Evolutionary conservation across 108 stramenopile genomes (phyloP), one percentile per base, ranked within the genome.

Genomic region (Hondaea fermentalgiana): DNA sequence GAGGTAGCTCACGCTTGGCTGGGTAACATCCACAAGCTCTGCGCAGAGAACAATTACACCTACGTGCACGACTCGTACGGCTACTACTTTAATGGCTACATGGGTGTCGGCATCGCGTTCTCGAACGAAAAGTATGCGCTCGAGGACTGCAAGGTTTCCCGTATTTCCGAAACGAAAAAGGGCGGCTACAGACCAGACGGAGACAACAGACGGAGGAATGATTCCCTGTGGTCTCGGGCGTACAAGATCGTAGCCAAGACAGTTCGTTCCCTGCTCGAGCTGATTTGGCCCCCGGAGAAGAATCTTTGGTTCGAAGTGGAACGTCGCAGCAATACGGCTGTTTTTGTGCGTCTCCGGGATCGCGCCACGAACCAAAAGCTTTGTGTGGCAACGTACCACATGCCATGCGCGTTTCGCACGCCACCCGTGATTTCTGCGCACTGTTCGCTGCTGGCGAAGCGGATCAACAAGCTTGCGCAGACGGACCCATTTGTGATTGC

Each of bases 401-500:
- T 99, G 98, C 98, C 98, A 16, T 99, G 98, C 91, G 95, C 96
- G 3, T 99, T 95, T 91, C 94, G 93, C 49, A 93, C 93, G 55
- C 97, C 97, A 0, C 90, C 91, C 59, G 95, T 96, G 10, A 98
- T 97, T 96, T 95, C 94, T 45, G 92, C 95, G 51, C 96, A 96
- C 89, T 58, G 94, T 5, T 95, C 95, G 17, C 88, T 97, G 91
- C 95, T 95, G 5, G 95, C 91, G 5, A 90, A 92, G 64, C 87
- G 93, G 28, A 71, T 88, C 4, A 91, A 93, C 88, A 49, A 92
- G 60, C 64, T 89, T 58, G 92, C 94, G 25, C 47, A 88, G 19
- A 35, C 60, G 10, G 69, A 90, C n/a, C 92, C 93, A 2, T 89
- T 90, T 21, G 88, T 93, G 5, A 35, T 93, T 47, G 88, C 89